Evolutionary conservation across 306 rosid species (phyloP), one percentile per base, ranked within the genome.

Genomic region (Quercus mongolica): DNA sequence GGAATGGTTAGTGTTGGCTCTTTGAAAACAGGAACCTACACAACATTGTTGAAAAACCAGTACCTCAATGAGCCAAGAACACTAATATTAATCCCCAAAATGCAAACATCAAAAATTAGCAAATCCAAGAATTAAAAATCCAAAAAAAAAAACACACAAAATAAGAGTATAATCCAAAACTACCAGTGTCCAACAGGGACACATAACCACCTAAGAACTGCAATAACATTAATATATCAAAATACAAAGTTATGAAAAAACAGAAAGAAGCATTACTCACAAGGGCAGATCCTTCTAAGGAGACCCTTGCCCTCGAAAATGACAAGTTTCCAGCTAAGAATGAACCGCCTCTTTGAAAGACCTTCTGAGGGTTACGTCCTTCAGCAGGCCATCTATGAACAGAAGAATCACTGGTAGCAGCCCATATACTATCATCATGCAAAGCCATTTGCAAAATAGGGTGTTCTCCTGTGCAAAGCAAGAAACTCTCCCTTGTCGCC

Each of bases 311-410:
- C 83, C 99, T 89, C 23, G 99, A 89, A 90, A 90, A 95, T 38
- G 98, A 93, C 83, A 95, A 87, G 81, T 95, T 95, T 82, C 99
- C 99, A 52, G 98, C 98, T 80, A 95, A 84, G 77, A 95, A 95
- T 15, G 99, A 88, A 73, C 85, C 89, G 62, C 99, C 99, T 87
- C 87, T 89, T 82, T 93, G 91, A 64, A 95, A 86, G 87, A 86
- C 83, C 83, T 93, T 95, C 79, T 91, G 94, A 77, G 98, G 99
- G 74, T 90, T 89, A 65, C 75, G 54, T 69, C 85, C 99, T 86
- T 93, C 99, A 71, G 94, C 94, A 46, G 96, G 97, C 98, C 98
- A 95, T 83, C 88, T 91, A 82, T 76, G 87, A 85, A 95, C 89
- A 59, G 96, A 89, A 77, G 99, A 95, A 85, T 95, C 98, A 62